Evolutionary conservation across 2,329 filamentous ascomycete genomes (phyloP), one percentile per base, ranked within the genome.

Genomic region (Chaetomiaceae sp.): DNA sequence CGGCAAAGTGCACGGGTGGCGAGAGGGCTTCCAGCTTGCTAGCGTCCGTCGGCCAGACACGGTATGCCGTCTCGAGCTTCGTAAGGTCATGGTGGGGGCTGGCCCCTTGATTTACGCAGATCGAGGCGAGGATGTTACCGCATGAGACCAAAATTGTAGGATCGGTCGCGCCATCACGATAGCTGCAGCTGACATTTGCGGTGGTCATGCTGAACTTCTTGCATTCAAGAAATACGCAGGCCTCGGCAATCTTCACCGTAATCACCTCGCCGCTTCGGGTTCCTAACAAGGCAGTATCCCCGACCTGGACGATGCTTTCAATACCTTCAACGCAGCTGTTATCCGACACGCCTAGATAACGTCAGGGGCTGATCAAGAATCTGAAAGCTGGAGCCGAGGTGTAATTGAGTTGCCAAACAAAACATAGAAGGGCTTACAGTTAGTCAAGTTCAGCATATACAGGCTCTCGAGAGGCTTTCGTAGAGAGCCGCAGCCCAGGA

Each of bases 251-350:
- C 10, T 27, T 53, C 23, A 78, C 49, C 0, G 70, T 77, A 25
- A 79, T 63, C 2, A 82, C 63, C 32, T 78, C 72, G 1, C 80
- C 80, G 51, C 75, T 76, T 48, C 78, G 72, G 23, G 77, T 80
- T 8, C 80, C 80, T 4, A 75, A 61, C 2, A 81, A 46, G 13
- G 69, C 62, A 0, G 65, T 60, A 6, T 52, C 48, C 27, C 44
- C 27, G 33, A 33, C 53, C 4, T 55, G 55, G 18, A 55, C 48
- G 23, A 64, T 63, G 48, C 57, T 64, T 16, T 51, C 58, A 13
- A 64, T 58, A 14, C 57, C 54, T 44, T 56, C 59, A 76, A 18
- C 77, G 76, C 13, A 73, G 60, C 4, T 55, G 41, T 25, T 10
- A n/a, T 32, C 30, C 10, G 37, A 11, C 29, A 55, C 2, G 33